Evolutionary conservation across 108 stramenopile genomes (phyloP).

Genomic region (Cyclostephanos invisitatus): DNA sequence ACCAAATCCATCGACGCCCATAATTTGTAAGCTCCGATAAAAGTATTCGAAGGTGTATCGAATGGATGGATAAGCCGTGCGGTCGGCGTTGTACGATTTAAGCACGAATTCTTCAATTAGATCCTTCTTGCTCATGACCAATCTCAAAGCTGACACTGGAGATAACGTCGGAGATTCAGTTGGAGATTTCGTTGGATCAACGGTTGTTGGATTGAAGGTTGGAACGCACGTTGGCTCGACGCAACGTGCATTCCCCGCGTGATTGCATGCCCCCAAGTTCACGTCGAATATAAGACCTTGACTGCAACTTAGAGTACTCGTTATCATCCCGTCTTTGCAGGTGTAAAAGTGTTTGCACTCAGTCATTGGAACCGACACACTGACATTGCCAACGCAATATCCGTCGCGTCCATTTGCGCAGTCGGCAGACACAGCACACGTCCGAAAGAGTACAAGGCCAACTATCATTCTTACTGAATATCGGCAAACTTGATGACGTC

Average conservation of each 20-base stretch:
- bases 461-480: too few relatives aligned
- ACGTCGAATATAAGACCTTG: neutral
- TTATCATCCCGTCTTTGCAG: neutral
- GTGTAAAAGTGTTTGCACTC: neutral
- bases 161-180: neutral
- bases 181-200: neutral
- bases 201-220: neutral
- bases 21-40: slow-evolving; percentile 11
- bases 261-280: neutral
- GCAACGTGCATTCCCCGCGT: neutral
- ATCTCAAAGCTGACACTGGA: neutral
- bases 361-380: neutral
- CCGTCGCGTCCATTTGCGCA: too few relatives aligned
- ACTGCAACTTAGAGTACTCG: neutral
- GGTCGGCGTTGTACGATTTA: slow-evolving; percentile 22
- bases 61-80: slow-evolving; percentile 24
- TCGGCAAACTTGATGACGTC: too few relatives aligned
- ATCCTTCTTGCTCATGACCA: slow-evolving; percentile 9
- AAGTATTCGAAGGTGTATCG: slow-evolving; percentile 30
- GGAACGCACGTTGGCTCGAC: neutral
- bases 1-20: slow-evolving; percentile 19
- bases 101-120: slow-evolving; percentile 29
- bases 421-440: too few relatives aligned
- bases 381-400: neutral
- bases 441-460: too few relatives aligned